Conservation (phyloP, 2,329 filamentous ascomycete species). For the Arthrobotrys iridis region DNA sequence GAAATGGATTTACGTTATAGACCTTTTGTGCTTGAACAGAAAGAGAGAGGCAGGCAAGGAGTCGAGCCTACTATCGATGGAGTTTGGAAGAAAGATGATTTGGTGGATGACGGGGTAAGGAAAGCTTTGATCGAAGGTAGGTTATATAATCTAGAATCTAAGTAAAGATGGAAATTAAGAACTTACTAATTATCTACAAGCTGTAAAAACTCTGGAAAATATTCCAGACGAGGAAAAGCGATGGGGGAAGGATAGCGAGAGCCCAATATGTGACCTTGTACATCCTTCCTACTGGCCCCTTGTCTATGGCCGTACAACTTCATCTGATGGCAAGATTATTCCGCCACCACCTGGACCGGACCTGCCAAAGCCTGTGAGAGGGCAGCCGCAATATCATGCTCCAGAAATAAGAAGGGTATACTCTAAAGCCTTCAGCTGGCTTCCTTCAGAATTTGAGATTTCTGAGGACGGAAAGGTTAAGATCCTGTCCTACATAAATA, state of each 20-base stretch:
- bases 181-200: neutral
- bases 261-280: constrained; percentile 70
- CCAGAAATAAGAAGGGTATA: neutral
- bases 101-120: constrained; percentile 11
- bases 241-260: constrained; percentile 70
- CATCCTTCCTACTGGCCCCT: constrained; percentile 73
- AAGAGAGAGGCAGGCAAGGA: neutral
- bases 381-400: neutral
- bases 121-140: constrained; percentile 14
- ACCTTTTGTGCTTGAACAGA: neutral
- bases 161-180: neutral
- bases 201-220: constrained; percentile 63
- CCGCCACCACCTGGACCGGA: neutral
- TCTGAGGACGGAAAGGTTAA: constrained; percentile 6
- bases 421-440: constrained; percentile 6
- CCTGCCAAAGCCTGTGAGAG: neutral
- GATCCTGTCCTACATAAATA: constrained; percentile 29
- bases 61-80: constrained; percentile 27
- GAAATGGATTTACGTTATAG: constrained; percentile 19
- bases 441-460: constrained; percentile 13
- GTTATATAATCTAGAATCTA: neutral
- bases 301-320: constrained; percentile 63
- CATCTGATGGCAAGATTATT: neutral
- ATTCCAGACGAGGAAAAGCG: constrained; percentile 66
- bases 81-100: constrained; percentile 19